These are phyloP conservation scores for Geotrichum restrictum DNA, from an alignment of 1,139 yeast genomes.

Conservation along the genomic window DNA sequence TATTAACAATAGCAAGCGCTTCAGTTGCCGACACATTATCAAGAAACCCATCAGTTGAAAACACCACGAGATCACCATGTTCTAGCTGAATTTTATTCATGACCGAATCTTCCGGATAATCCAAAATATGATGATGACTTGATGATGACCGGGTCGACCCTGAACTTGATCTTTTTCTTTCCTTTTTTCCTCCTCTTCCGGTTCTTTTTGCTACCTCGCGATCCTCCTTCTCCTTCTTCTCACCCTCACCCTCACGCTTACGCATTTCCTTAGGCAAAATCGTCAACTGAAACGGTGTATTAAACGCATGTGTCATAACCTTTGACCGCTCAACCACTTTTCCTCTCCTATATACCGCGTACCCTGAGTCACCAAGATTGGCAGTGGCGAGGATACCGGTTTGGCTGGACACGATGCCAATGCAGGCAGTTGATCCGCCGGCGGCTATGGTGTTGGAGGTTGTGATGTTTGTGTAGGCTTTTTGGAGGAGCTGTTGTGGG, in stretches of 20 bases:
- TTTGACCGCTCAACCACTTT: slow-evolving; percentile 62
- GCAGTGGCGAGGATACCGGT: slow-evolving; percentile 58
- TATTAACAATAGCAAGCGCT: slow-evolving; percentile 49
- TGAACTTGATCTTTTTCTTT: no score
- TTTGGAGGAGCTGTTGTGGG: slow-evolving; percentile 41
- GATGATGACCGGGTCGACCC: no score
- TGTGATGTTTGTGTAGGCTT: slow-evolving; percentile 9
- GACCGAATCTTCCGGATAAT: slow-evolving; percentile 48
- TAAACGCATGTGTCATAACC: slow-evolving; percentile 83
- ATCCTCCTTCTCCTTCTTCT: slow-evolving; percentile 49
- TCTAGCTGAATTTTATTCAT: slow-evolving; percentile 37
- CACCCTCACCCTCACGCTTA: slow-evolving; percentile 25
- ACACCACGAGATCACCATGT: slow-evolving; percentile 68
- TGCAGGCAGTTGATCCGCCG: slow-evolving; percentile 94
- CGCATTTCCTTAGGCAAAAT: slow-evolving; percentile 69
- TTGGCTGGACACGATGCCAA: slow-evolving; percentile 63
- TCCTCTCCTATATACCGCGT: slow-evolving; percentile 72
- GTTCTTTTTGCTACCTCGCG: no score
- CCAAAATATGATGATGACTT: slow-evolving; percentile 63
- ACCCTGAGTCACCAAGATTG: slow-evolving; percentile 93
- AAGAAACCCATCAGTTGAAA: slow-evolving; percentile 91
- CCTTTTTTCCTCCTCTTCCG: no score
- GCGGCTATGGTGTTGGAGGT: slow-evolving; percentile 38
- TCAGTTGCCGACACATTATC: slow-evolving; percentile 79
- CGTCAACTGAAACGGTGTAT: slow-evolving; percentile 87